phyloP scores from a whole-genome alignment of 2,329 filamentous ascomycete genomes.

The Aspergillus vadensis region DNA sequence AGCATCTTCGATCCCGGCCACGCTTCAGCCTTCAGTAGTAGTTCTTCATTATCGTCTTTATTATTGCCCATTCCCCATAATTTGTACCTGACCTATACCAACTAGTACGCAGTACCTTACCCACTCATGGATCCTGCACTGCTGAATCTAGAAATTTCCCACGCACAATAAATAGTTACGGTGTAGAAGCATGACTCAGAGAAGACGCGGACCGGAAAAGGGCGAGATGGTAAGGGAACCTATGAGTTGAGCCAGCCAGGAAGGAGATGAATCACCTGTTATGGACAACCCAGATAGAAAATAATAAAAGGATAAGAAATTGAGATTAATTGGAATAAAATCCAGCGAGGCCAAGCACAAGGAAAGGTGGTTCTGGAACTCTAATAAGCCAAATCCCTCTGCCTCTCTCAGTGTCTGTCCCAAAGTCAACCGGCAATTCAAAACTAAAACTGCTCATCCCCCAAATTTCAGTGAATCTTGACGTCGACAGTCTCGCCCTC shows the following conservation, averaged over 20 bases:
- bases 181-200: background rate
- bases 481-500: constrained; percentile 17
- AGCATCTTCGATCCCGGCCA: background rate
- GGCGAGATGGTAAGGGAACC: no score
- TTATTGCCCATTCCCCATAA: background rate
- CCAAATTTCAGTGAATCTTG: constrained; percentile 7
- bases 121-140: background rate
- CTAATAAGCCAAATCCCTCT: background rate
- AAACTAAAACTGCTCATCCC: background rate
- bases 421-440: background rate
- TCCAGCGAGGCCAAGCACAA: background rate
- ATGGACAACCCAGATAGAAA: background rate
- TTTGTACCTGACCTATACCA: background rate
- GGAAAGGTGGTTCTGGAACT: constrained; percentile 5
- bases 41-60: background rate
- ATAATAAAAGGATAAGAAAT: background rate
- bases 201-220: no score
- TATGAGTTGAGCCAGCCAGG: no score
- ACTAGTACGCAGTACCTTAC: background rate
- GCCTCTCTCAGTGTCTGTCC: background rate
- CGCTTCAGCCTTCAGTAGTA: background rate
- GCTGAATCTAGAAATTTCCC: background rate
- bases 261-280: no score
- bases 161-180: background rate
- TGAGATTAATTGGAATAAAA: no score